Evolutionary conservation across 306 rosid genomes (phyloP), one percentile per base, ranked within the genome.

Genomic region (Hylodesmum podocarpum): DNA sequence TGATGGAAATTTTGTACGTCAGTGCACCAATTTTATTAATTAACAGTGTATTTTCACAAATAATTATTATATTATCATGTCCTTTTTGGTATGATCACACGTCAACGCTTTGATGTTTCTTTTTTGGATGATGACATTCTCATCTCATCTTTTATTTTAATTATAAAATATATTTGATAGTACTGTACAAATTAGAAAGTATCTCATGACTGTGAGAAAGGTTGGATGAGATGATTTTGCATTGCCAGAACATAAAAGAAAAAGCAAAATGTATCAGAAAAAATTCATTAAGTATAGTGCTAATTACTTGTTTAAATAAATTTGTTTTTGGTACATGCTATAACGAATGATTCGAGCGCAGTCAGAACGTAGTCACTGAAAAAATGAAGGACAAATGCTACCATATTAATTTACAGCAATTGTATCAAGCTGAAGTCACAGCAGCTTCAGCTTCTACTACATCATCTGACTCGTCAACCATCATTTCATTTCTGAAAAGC

Each of bases 401-500:
- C 39, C 68, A 57, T 37, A 33, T 63, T 72, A 63, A n/a, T n/a
- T n/a, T 64, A 73, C 22, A 31, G 37, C 19, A 44, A 59, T 46
- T 39, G 47, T 70, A 55, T 57, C 51, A 84, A 24, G 77, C 85
- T 0, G 82, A 53, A 39, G 25, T n/a, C 8, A 34, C 73, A 61
- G 73, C 84, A 39, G 25, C 13, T 6, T 28, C 73, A 61, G 73
- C 84, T 57, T 85, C 93, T 25, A 37, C 18, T 39, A 86, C 78
- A 77, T 86, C 96, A 63, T 86, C 95, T 1, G 89, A 84, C 65
- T 92, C 92, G 8, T 95, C 94, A 28, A 80, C 80, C 28, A 63
- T 62, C 87, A 89, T 80, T 83, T 90, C 97, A 41, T 92, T 68
- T 87, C 81, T 88, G 81, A 92, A 95, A 58, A 95, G 96, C 80